Evolutionary conservation across 2,329 filamentous ascomycete genomes (phyloP).

Genomic region (Sporothrix curviconia): DNA sequence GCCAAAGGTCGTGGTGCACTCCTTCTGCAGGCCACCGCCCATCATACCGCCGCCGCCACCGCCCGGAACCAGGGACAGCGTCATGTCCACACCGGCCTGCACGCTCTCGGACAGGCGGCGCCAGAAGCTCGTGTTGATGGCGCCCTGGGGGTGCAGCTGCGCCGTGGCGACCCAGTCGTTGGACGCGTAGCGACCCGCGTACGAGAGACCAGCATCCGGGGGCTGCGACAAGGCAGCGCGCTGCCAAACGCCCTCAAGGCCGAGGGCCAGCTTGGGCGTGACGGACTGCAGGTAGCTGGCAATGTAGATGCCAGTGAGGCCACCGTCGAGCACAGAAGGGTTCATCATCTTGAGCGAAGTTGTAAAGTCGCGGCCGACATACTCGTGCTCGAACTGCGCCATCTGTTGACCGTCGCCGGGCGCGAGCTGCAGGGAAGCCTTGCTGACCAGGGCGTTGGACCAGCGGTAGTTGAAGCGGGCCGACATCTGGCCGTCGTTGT

Average conservation of each 20-base stretch:
- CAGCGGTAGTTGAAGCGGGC: constrained; percentile 92
- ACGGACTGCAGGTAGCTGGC: constrained; percentile 92
- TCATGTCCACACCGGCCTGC: constrained; percentile 92
- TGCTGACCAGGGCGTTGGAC: constrained; percentile 68
- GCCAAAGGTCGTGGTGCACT: constrained; percentile 84
- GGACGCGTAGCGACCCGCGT: constrained; percentile 85
- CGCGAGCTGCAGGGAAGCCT: constrained; percentile 80
- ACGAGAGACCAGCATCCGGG: constrained; percentile 86
- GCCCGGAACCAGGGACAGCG: constrained; percentile 68
- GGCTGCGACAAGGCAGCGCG: constrained; percentile 74
- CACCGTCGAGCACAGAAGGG: constrained; percentile 87
- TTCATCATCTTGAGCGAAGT: constrained; percentile 91
- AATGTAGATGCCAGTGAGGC: constrained; percentile 89
- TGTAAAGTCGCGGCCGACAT: constrained; percentile 86
- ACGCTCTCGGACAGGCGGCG: constrained; percentile 86
- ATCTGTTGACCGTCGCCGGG: constrained; percentile 74
- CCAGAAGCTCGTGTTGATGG: constrained; percentile 90
- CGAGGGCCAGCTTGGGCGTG: constrained; percentile 78
- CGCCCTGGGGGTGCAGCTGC: constrained; percentile 82
- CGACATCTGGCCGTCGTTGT: constrained; percentile 82
- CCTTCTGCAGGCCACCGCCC: constrained; percentile 75
- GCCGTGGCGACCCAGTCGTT: constrained; percentile 88
- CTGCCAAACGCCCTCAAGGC: constrained; percentile 91
- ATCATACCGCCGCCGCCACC: constrained; percentile 44
- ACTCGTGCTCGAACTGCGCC: constrained; percentile 92